A percentile compares a stretch with the other conserved stretches of the same genome.
These are phyloP conservation scores for Fonsecaea erecta DNA, from an alignment of 2,329 filamentous ascomycete species.

Conservation along the genomic window DNA sequence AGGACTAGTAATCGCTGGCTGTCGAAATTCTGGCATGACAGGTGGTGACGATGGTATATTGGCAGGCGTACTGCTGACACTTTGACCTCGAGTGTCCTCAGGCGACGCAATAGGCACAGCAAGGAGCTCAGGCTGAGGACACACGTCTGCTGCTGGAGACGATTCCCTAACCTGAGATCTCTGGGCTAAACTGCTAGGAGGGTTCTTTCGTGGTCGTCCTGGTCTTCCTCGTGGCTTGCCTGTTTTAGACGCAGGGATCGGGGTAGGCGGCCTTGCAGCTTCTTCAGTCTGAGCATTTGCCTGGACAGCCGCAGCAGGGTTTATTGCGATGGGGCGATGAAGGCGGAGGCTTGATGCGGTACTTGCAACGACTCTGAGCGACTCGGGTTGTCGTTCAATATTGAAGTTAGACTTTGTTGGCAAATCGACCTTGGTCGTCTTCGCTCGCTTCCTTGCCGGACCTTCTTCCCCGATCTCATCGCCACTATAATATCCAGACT, in stretches of 20 bases:
- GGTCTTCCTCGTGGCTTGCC: conserved; percentile 35
- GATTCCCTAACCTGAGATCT: conserved; percentile 62
- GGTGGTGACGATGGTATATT: conserved; percentile 92
- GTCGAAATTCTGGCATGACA: conserved; percentile 63
- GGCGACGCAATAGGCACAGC: conserved; percentile 57
- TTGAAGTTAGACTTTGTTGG: conserved; percentile 69
- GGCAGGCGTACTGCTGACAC: conserved; percentile 68
- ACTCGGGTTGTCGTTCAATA: conserved; percentile 74
- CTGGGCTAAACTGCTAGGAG: conserved; percentile 61
- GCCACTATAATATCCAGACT: conserved; percentile 70
- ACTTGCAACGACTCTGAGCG: conserved; percentile 85
- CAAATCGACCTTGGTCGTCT: conserved; percentile 73
- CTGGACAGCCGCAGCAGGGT: conserved; percentile 42
- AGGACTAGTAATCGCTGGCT: conserved; percentile 71
- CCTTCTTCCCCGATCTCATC: conserved; percentile 65
- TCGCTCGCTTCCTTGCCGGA: conserved; percentile 76
- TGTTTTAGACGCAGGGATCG: conserved; percentile 43
- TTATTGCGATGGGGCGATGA: conserved; percentile 70
- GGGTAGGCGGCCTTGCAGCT: conserved; percentile 53
- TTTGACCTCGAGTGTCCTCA: conserved; percentile 56
- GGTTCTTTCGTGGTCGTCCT: conserved; percentile 34
- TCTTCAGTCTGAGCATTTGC: conserved; percentile 45
- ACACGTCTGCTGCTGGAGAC: conserved; percentile 47
- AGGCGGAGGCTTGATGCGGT: conserved; percentile 85
- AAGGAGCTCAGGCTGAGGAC: conserved; percentile 44